phyloP scores from a whole-genome alignment of 2,329 filamentous ascomycete species.

The Cucurbitaria berberidis region DNA sequence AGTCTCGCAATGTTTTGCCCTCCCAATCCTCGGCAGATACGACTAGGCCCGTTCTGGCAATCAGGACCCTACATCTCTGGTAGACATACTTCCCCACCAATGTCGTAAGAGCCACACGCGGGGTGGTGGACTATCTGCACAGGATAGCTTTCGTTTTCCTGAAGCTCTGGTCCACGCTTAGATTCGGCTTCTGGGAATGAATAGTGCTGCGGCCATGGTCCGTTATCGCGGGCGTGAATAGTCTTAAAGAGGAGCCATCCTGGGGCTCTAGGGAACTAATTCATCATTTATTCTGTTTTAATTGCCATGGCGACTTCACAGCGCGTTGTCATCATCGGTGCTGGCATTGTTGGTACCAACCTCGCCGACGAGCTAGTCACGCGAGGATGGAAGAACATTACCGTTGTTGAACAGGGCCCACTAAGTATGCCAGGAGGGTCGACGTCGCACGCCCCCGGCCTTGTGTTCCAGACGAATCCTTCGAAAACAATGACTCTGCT shows the following conservation, averaged over 20 bases:
- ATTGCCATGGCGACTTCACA: constrained; percentile 34
- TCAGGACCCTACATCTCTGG: constrained; percentile 35
- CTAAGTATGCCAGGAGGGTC: constrained; percentile 68
- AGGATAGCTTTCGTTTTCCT: constrained; percentile 32
- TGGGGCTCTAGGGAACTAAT: constrained; percentile 1
- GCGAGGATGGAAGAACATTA: constrained; percentile 68
- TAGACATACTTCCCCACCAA: constrained; percentile 34
- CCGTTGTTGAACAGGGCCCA: constrained; percentile 69
- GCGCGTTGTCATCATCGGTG: constrained; percentile 58
- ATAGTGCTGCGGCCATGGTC: constrained; percentile 21
- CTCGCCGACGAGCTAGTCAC: constrained; percentile 68
- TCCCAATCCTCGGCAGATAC: constrained; percentile 6
- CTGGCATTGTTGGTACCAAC: constrained; percentile 69
- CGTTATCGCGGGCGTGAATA: constrained; percentile 29
- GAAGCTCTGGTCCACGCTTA: constrained; percentile 31
- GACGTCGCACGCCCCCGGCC: constrained; percentile 68
- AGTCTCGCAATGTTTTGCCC: constrained; percentile 16
- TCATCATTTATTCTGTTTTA: constrained; percentile 1
- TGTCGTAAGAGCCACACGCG: constrained; percentile 34
- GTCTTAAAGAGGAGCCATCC: constrained; percentile 18
- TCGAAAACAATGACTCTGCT: constrained; percentile 65
- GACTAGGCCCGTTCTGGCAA: constrained; percentile 32
- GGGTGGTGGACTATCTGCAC: constrained; percentile 20
- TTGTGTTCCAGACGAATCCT: constrained; percentile 68
- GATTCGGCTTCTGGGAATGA: constrained; percentile 23